Conservation (phyloP, 2,329 filamentous ascomycete species). For the Trichophyton schoenleinii region DNA sequence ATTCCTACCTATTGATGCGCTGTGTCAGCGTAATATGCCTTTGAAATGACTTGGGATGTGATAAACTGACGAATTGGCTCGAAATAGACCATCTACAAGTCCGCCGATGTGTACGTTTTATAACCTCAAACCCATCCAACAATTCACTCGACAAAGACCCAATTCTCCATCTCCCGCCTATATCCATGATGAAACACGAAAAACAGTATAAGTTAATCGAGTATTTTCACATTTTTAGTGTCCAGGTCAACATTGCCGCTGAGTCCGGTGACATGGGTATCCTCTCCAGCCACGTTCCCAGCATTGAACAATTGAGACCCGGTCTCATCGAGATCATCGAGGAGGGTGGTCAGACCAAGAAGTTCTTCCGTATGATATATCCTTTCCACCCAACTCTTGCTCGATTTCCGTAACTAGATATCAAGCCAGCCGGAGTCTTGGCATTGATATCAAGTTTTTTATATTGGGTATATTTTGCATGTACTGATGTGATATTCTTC, state of each 20-base stretch:
- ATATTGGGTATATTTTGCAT: not conserved
- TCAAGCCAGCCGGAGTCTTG: not conserved
- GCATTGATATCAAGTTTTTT: not conserved
- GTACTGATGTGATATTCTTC: not conserved
- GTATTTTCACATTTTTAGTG: constrained; percentile 46
- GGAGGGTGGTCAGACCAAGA: constrained; percentile 78
- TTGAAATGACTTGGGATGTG: not conserved
- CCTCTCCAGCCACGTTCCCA: constrained; percentile 95
- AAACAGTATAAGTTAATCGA: not conserved
- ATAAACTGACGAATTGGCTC: not conserved
- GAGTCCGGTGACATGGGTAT: constrained; percentile 99
- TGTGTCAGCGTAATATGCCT: constrained; percentile 3
- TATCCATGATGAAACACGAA: not conserved
- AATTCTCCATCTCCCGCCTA: not conserved
- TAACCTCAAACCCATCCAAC: constrained; percentile 4
- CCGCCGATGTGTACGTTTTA: constrained; percentile 53
- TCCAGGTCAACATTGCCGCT: constrained; percentile 98
- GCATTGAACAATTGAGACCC: constrained; percentile 97
- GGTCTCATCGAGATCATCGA: constrained; percentile 91
- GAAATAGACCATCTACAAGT: constrained; percentile 54
- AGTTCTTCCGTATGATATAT: constrained; percentile 80
- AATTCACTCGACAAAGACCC: not conserved
- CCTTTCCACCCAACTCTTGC: not conserved
- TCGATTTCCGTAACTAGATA: constrained; percentile 12
- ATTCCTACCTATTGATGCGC: constrained; percentile 10